These are phyloP conservation scores for Aspergillus carlsbadensis DNA, from an alignment of 495 filamentous ascomycete genomes.

Conservation along the genomic window DNA sequence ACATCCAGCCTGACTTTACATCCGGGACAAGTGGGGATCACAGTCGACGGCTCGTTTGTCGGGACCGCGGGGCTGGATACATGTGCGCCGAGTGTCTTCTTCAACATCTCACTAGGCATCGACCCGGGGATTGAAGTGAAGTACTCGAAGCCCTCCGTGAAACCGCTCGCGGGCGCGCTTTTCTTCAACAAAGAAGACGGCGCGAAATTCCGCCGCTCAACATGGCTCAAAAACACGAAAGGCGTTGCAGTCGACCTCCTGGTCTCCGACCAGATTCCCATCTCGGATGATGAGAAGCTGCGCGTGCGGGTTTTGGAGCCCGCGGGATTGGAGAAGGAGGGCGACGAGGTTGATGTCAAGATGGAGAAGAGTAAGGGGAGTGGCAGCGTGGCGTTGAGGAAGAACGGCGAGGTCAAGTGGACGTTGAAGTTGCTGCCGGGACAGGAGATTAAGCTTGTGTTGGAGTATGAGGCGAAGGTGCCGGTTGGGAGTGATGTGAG, in stretches of 20 bases:
- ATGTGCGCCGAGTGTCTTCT: constrained; percentile 58
- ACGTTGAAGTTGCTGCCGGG: constrained; percentile 57
- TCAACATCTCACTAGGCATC: constrained; percentile 62
- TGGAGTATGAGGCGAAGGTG: constrained; percentile 61
- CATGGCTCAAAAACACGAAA: constrained; percentile 61
- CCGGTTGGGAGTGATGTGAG: constrained; percentile 18
- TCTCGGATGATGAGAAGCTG: constrained; percentile 64
- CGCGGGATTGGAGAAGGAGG: constrained; percentile 46
- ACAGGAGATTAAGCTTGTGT: constrained; percentile 50
- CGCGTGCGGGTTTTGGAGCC: constrained; percentile 54
- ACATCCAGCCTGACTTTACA: constrained; percentile 58
- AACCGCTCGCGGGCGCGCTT: constrained; percentile 47
- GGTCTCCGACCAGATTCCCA: constrained; percentile 66
- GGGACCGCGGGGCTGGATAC: constrained; percentile 58
- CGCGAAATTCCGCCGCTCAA: constrained; percentile 54
- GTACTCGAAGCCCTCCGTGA: constrained; percentile 62
- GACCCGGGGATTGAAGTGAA: constrained; percentile 61
- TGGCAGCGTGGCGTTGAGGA: constrained; percentile 38
- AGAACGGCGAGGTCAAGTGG: constrained; percentile 63
- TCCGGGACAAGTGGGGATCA: constrained; percentile 59
- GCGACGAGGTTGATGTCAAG: constrained; percentile 30
- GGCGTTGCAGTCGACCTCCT: constrained; percentile 47
- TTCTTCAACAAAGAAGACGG: constrained; percentile 58
- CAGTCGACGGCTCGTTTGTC: constrained; percentile 67
- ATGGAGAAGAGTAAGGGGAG: constrained; percentile 19